These are phyloP conservation scores for Naganishia friedmannii DNA, from an alignment of 768 basidiomycete genomes.

Conservation along the genomic window DNA sequence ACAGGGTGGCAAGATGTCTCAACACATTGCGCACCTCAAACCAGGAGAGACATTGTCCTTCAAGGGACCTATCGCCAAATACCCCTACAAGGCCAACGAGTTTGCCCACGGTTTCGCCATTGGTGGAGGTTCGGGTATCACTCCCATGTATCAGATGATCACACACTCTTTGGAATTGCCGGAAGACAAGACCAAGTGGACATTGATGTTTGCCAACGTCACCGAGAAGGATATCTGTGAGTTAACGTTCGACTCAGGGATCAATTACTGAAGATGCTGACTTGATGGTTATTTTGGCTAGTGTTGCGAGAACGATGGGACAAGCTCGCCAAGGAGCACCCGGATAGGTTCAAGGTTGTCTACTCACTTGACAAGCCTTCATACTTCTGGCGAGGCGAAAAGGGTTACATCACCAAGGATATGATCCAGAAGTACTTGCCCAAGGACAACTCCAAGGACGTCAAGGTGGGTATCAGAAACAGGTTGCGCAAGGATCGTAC, in stretches of 20 bases:
- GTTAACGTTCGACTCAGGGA: slow-evolving; percentile 59
- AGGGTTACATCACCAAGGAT: slow-evolving; percentile 71
- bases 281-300: slow-evolving; percentile 7
- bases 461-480: slow-evolving; percentile 60
- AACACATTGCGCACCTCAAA: slow-evolving; percentile 73
- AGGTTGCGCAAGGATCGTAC: not conserved
- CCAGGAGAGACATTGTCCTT: slow-evolving; percentile 76
- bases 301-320: slow-evolving; percentile 52
- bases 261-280: not conserved
- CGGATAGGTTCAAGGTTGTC: slow-evolving; percentile 67
- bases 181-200: slow-evolving; percentile 94
- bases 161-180: slow-evolving; percentile 63
- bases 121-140: slow-evolving; percentile 88
- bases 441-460: slow-evolving; percentile 65
- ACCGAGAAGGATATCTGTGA: slow-evolving; percentile 83
- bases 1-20: slow-evolving; percentile 76
- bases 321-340: slow-evolving; percentile 54
- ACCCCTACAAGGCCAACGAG: slow-evolving; percentile 66
- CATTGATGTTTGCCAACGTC: slow-evolving; percentile 84
- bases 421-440: slow-evolving; percentile 72
- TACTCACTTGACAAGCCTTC: slow-evolving; percentile 80
- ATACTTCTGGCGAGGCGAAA: slow-evolving; percentile 63
- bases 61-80: slow-evolving; percentile 89
- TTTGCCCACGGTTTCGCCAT: slow-evolving; percentile 78
- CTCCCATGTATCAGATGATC: slow-evolving; percentile 59